A percentile compares a stretch with the other conserved stretches of the same genome.
Conservation (phyloP, 805 yeast genomes). For the Naumovozyma dairenensis region DNA sequence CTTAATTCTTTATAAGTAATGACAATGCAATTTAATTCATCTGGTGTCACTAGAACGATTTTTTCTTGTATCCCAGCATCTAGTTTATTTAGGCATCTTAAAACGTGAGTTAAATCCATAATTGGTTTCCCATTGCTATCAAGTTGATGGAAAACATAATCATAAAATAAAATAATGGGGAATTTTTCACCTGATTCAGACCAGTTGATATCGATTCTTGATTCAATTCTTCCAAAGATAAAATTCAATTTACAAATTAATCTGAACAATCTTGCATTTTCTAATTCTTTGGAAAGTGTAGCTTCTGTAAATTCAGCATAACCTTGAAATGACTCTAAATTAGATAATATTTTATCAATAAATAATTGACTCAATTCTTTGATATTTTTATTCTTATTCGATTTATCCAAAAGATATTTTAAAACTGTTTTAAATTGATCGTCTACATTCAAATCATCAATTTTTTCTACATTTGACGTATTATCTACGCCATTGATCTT, state of each 20-base stretch:
- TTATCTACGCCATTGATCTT: conserved; percentile 7
- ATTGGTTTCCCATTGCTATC: conserved; percentile 71
- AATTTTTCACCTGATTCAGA: conserved; percentile 68
- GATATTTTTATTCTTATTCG: conserved; percentile 18
- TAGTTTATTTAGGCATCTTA: conserved; percentile 71
- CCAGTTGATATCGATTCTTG: conserved; percentile 48
- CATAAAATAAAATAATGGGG: conserved; percentile 64
- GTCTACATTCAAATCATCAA: conserved; percentile 26
- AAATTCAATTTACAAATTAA: conserved; percentile 73
- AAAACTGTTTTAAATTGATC: conserved; percentile 38
- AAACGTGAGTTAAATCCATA: conserved; percentile 72
- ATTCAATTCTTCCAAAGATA: conserved; percentile 65
- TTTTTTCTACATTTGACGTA: conserved; percentile 1
- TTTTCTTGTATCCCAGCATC: conserved; percentile 89
- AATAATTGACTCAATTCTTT: conserved; percentile 32
- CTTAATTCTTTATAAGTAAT: conserved; percentile 77
- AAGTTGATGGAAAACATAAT: conserved; percentile 75
- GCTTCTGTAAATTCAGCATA: conserved; percentile 51
- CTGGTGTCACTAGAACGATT: conserved; percentile 68
- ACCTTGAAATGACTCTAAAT: conserved; percentile 38
- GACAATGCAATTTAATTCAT: conserved; percentile 76
- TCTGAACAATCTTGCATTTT: conserved; percentile 80
- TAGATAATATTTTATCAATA: conserved; percentile 32
- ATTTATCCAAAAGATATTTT: conserved; percentile 28
- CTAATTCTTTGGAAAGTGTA: conserved; percentile 62